Base-by-base conservation (phyloP, 2,329 filamentous ascomycete species). In the Fonsecaea pugnacius region DNA sequence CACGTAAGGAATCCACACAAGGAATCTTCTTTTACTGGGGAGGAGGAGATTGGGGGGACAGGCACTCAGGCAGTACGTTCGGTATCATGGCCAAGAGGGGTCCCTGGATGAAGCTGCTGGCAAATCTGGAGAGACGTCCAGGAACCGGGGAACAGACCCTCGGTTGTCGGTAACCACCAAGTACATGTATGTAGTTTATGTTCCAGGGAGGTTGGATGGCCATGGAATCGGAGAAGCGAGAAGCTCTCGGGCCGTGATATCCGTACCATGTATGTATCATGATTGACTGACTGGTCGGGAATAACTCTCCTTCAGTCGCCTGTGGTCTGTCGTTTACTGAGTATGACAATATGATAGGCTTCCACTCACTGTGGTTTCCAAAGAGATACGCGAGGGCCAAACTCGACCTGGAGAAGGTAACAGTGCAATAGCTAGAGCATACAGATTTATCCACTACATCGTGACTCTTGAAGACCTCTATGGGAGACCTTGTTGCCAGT, bases 401-500 rank as follows among this genome's bases (percentile, higher is more conserved):
- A 30, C 27, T 30, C 27, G 27, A 30, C 27, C 27, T 5, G 27
- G 27, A 5, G 27, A 30, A 30, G 4, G 27, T 6, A 30, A 30
- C 27, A 30, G 27, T 30, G 27, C 27, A 30, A 30, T 30, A 6
- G 27, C 27, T 6, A 5, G 4, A 30, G 27, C 27, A 4, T 30
- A 30, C 27, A 30, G 27, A 30, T 30, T 30, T 30, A 30, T 30
- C 27, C 27, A 30, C 6, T 30, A 30, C 27, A 30, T 30, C 27
- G 27, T 30, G 27, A 5, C 27, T 30, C 27, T 6, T 30, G 27
- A 6, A 6, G 1, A 30, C 27, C 27, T 30, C 51, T 55, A 61
- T 48, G 58, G 50, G 7, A 61, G 24, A 32, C 60, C 60, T 32
- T 38, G 30, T 32, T 52, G 60, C 60, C 53, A 57, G 53, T 57